Evolutionary conservation across 768 basidiomycete genomes (phyloP).

Genomic region (Tricholoma furcatifolium): DNA sequence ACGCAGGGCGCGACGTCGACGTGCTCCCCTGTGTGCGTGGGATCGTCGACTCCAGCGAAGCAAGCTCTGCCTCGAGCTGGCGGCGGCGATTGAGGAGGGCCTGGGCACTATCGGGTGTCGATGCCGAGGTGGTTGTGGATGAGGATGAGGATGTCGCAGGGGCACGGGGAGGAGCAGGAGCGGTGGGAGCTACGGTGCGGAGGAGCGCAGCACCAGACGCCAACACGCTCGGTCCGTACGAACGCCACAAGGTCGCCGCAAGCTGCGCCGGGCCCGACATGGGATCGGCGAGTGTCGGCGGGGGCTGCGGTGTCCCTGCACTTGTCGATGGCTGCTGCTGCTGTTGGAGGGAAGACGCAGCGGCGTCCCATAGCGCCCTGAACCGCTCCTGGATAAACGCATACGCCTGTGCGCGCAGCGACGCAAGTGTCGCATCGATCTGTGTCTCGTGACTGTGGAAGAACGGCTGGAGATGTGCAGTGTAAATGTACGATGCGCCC

Average conservation of each 20-base stretch:
- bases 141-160: background rate
- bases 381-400: constrained; percentile 63
- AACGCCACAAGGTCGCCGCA: constrained; percentile 68
- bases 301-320: constrained; percentile 38
- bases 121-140: background rate
- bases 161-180: background rate
- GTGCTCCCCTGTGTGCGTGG: constrained; percentile 13
- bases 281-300: constrained; percentile 48
- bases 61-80: constrained; percentile 59
- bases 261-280: constrained; percentile 66
- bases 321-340: constrained; percentile 35
- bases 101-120: constrained; percentile 11
- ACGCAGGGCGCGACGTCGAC: constrained; percentile 30
- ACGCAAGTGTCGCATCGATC: constrained; percentile 79
- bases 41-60: constrained; percentile 33
- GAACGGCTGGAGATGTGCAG: constrained; percentile 75
- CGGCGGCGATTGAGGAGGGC: constrained; percentile 44
- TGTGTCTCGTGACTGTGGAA: constrained; percentile 79
- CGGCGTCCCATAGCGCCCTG: constrained; percentile 63
- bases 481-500: constrained; percentile 86
- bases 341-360: constrained; percentile 40
- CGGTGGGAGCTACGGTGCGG: constrained; percentile 29
- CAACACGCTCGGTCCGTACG: constrained; percentile 72
- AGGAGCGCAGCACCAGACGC: constrained; percentile 67
- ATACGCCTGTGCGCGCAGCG: constrained; percentile 58